Evolutionary conservation across 108 stramenopile genomes (phyloP).

Genomic region (Nitzschia putrida): DNA sequence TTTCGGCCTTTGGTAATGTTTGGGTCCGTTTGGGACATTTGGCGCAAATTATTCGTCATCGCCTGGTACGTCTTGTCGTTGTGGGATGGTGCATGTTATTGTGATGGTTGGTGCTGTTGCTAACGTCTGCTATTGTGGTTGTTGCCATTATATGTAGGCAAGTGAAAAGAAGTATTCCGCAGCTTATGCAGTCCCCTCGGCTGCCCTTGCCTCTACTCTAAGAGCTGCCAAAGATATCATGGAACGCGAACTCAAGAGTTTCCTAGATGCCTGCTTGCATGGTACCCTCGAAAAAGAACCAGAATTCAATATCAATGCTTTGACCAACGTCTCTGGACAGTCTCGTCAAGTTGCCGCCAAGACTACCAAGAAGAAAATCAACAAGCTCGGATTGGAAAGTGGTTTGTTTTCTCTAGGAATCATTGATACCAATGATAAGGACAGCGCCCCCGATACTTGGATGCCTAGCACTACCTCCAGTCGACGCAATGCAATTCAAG

Average conservation of each 20-base stretch:
- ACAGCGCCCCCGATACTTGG: slow-evolving; percentile 28
- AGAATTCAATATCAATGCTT: slow-evolving; percentile 34
- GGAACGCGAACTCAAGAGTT: slow-evolving; percentile 77
- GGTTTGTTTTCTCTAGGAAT: slow-evolving; percentile 79
- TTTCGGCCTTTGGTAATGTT: slow-evolving; percentile 80
- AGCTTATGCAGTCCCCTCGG: slow-evolving; percentile 40
- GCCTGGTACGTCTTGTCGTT: slow-evolving; percentile 64
- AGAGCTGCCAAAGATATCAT: slow-evolving; percentile 59
- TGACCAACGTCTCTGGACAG: slow-evolving; percentile 30
- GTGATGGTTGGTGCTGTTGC: slow-evolving; percentile 4
- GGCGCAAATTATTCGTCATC: slow-evolving; percentile 82
- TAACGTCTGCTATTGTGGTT: too few species aligned
- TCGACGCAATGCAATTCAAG: slow-evolving; percentile 49
- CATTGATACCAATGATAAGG: slow-evolving; percentile 28
- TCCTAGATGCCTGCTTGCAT: slow-evolving; percentile 71
- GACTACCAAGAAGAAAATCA: slow-evolving; percentile 4
- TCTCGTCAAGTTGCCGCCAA: slow-evolving; percentile 15
- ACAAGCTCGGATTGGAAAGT: slow-evolving; percentile 25
- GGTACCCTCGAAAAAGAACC: slow-evolving; percentile 31
- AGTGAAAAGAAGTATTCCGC: slow-evolving; percentile 20
- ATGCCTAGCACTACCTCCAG: slow-evolving; percentile 22
- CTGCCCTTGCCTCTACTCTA: slow-evolving; percentile 63
- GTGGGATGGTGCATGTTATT: neutral
- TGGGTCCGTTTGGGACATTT: slow-evolving; percentile 76
- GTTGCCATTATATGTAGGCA: slow-evolving; percentile 1